A percentile compares a stretch with the other conserved stretches of the same genome.
phyloP scores from a whole-genome alignment of 2,329 filamentous ascomycete species.

The Xylariaceae sp. region DNA sequence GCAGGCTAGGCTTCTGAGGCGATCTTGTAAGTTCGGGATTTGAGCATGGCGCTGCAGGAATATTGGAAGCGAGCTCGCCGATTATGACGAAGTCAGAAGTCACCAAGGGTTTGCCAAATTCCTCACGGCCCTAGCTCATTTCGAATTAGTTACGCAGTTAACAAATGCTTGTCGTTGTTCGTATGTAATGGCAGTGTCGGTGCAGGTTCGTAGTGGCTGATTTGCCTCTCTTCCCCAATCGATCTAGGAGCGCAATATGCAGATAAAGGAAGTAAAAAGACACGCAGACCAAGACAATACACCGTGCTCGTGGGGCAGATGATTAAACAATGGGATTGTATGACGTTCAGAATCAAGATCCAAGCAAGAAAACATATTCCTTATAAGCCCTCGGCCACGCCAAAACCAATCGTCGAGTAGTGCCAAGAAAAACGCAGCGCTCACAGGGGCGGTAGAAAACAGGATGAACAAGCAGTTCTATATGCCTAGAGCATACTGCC shows the following conservation, averaged over 20 bases:
- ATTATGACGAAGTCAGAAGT: constrained; percentile 37
- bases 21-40: constrained; percentile 52
- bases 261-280: not conserved
- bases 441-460: too few species aligned
- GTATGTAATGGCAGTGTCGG: too few species aligned
- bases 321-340: constrained; percentile 6
- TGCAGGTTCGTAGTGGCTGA: too few species aligned
- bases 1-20: constrained; percentile 57
- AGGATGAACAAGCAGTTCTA: too few species aligned
- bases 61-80: constrained; percentile 8
- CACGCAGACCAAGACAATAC: too few species aligned
- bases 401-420: too few species aligned
- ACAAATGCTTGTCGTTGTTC: too few species aligned
- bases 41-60: constrained; percentile 46
- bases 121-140: constrained; percentile 28
- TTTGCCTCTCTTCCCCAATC: constrained; percentile 7
- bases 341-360: constrained; percentile 6
- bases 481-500: too few species aligned
- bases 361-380: not conserved
- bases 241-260: not conserved
- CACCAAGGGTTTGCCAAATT: constrained; percentile 36
- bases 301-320: not conserved
- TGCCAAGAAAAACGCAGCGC: too few species aligned
- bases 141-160: constrained; percentile 30
- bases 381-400: too few species aligned